A percentile compares a stretch with the other conserved stretches of the same genome.
phyloP scores from a whole-genome alignment of 1,139 yeast genomes.

The Protomyces arabidopsidicola region DNA sequence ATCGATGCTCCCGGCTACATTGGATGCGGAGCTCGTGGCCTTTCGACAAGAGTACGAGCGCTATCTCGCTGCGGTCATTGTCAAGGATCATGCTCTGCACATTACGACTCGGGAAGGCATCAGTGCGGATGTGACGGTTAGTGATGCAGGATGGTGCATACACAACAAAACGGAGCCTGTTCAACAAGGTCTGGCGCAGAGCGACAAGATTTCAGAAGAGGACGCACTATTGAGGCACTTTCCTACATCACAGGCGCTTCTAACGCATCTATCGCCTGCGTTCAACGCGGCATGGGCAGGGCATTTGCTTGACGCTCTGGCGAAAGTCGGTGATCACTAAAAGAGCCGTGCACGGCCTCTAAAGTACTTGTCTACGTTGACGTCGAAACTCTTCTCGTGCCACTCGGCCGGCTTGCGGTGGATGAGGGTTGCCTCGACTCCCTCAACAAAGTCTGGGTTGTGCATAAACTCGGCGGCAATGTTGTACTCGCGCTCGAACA shows the following conservation, averaged over 20 bases:
- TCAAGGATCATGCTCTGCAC: not conserved
- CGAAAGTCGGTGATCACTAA: not conserved
- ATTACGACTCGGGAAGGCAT: not conserved
- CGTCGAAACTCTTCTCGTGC: conserved; percentile 17
- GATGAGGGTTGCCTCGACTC: conserved; percentile 68
- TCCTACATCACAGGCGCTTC: not conserved
- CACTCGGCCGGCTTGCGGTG: conserved; percentile 17
- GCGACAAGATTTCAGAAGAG: not conserved
- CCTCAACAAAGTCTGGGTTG: conserved; percentile 63
- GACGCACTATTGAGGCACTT: not conserved
- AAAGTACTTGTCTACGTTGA: conserved; percentile 25
- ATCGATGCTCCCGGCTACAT: not conserved
- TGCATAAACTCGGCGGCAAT: conserved; percentile 74
- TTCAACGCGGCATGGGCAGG: not conserved
- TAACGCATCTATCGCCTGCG: not conserved
- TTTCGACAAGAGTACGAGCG: not conserved
- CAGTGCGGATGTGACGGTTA: not conserved
- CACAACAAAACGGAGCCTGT: not conserved
- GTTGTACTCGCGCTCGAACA: conserved; percentile 67
- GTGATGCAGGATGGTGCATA: not conserved
- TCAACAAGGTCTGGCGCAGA: no score
- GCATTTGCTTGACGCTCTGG: not conserved
- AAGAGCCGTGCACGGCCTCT: conserved; percentile 13
- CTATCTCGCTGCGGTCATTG: not conserved
- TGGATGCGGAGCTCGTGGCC: not conserved